phyloP scores from a whole-genome alignment of 169 alveolate genomes.

The Plasmodium coatneyi region DNA sequence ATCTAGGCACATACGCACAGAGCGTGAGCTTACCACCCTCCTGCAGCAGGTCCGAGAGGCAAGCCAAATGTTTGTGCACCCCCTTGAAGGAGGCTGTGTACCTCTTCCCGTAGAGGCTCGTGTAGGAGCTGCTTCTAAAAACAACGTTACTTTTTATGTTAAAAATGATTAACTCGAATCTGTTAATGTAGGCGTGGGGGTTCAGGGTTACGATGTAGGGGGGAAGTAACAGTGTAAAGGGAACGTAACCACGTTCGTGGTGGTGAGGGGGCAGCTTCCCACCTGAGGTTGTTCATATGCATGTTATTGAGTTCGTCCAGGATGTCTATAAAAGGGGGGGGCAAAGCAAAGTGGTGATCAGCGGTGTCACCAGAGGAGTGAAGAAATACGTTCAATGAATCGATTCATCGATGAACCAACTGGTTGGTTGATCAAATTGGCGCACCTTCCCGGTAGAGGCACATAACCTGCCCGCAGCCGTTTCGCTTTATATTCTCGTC shows the following conservation, averaged over 20 bases:
- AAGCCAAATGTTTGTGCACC: constrained; percentile 15
- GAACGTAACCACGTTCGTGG: too few relatives aligned
- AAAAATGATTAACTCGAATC: constrained; percentile 42
- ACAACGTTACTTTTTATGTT: constrained; percentile 32
- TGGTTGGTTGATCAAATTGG: neutral
- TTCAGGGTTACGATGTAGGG: neutral
- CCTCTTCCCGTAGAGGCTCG: constrained; percentile 55
- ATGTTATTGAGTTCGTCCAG: constrained; percentile 56
- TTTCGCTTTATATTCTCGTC: constrained; percentile 9
- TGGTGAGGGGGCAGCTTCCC: neutral
- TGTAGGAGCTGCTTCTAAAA: constrained; percentile 36
- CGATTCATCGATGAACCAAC: too few relatives aligned
- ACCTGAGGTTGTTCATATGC: constrained; percentile 52
- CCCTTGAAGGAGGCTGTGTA: constrained; percentile 61
- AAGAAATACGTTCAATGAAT: neutral
- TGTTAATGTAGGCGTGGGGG: neutral
- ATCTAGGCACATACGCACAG: neutral
- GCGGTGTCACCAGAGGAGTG: neutral
- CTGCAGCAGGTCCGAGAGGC: constrained; percentile 23
- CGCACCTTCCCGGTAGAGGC: constrained; percentile 48
- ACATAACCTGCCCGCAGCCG: constrained; percentile 10
- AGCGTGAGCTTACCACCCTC: constrained; percentile 1
- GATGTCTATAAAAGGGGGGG: constrained; percentile 6
- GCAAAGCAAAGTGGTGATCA: too few relatives aligned
- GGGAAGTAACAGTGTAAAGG: too few relatives aligned